Evolutionary conservation across 1,139 yeast species (phyloP), one percentile per base, ranked within the genome.

Genomic region (Debaryomyces coudertii): DNA sequence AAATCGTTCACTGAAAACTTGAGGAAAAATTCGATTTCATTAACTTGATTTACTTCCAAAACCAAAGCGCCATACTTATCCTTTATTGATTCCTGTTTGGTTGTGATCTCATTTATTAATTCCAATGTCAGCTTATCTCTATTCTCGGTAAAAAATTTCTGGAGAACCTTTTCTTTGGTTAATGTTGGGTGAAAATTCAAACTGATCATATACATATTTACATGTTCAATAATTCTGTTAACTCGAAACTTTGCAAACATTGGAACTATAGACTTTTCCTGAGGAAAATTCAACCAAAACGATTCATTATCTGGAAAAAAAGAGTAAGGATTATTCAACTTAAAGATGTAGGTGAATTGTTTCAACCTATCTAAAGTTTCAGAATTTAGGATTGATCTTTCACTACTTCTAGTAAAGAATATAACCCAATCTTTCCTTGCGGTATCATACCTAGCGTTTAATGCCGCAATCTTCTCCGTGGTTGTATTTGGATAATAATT

Each of bases 1-100:
- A 85, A 59, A 53, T 85, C 89, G 9, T 68, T 65, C 20, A 68
- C 51, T 1, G 87, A 79, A 53, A 74, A 85, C 36, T 73, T 72
- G 23, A 85, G 57, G 55, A 87, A 87, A 28, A 72, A 71, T 42
- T 77, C 80, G 39, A 83, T 81, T 40, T 83, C 87, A 14, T 70
- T 58, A 3, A 73, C 57, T 39, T 70, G 67, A n/a, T 45, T 45
- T 2, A 48, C 47, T 1, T 66, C 54, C 18, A 70, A 54, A 18
- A 57, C 63, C 1, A 67, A 61, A 4, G 61, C 65, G 1, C 69
- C 69, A 7, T 54, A 34, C 6, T 46, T 49, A 2, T 38, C 44
- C 44, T 60, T 55, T 3, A 46, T 51, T 15, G 44, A 24, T 18
- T 65, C 66, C 30, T 62, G 65, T 4, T 38, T 43, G 14, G 47